Evolutionary conservation across 306 rosid genomes (phyloP), one percentile per base, ranked within the genome.

Genomic region (Pterocarpus macrocarpus): DNA sequence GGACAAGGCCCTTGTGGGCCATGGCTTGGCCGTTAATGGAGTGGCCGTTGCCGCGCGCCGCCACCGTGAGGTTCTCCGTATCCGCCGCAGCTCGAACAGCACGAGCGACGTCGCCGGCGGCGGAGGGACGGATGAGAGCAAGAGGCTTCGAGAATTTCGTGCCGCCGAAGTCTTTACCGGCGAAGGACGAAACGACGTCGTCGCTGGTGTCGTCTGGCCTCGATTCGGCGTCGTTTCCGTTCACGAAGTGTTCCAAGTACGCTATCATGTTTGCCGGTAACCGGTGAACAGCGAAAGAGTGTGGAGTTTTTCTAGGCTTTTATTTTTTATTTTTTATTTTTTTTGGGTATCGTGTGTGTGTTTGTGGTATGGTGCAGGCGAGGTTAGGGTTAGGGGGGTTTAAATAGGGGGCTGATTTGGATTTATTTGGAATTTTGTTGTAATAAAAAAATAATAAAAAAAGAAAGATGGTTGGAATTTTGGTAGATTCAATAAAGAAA

Each of bases 1-100:
- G 53, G 71, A 96, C 94, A 3, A 96, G 82, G 0, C 99, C 99
- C 9, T 82, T 85, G 41, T 92, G 88, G 1, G 97, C 92, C 99
- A 96, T 90, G 50, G 98, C 97, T 87, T 96, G 99, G 28, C 99
- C 99, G 92, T 94, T 93, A 62, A 96, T 94, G 2, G 97, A 96
- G 91, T 96, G 99, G 33, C 98, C 99, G 87, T 96, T 96, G 0
- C 99, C 99, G 2, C 99, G 71, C 0, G 99, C 97, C 0, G 99
- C 97, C n/a, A 92, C 97, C 30, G 98, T 93, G 16, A 92, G 90
- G 70, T 80, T 83, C 8, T 94, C 33, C 4, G 87, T 85, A 8
- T 78, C 71, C 2, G 75, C 75, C 2, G 91, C 97, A 0, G 69
- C 87, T 65, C 38, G 77, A 28, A 96, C 69, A 2, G 89, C 91